These are phyloP conservation scores for Taxawa tesnikishii DNA, from an alignment of 2,329 filamentous ascomycete species.

Conservation along the genomic window DNA sequence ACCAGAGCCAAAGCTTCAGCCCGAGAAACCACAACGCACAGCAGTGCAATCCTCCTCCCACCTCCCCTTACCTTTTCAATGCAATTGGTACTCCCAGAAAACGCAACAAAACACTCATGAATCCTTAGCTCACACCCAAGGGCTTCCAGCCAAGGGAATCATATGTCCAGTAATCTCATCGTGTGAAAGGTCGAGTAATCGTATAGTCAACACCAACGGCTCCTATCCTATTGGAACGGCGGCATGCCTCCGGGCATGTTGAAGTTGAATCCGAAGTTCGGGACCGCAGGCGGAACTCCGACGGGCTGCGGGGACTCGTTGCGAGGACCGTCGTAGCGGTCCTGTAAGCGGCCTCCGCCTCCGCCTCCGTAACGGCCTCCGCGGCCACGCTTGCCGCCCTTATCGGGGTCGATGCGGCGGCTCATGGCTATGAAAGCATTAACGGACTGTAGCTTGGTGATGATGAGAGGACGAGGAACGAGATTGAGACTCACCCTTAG, in stretches of 20 bases:
- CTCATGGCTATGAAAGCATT: constrained; percentile 18
- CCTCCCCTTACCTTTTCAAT: too few relatives aligned
- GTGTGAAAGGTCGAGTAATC: too few relatives aligned
- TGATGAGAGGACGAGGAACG: not conserved
- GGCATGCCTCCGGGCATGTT: constrained; percentile 7
- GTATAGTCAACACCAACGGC: too few relatives aligned
- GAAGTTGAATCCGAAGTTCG: constrained; percentile 25
- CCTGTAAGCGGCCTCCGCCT: constrained; percentile 11
- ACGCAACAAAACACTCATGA: too few relatives aligned
- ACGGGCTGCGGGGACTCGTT: constrained; percentile 15
- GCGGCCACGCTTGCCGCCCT: constrained; percentile 19
- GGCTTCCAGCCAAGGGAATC: too few relatives aligned
- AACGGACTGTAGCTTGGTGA: not conserved
- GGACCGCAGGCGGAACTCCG: constrained; percentile 25
- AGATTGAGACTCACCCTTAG: constrained; percentile 49
- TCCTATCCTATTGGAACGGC: constrained; percentile 5
- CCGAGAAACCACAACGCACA: too few relatives aligned
- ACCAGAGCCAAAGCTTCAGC: too few relatives aligned
- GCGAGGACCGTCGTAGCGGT: constrained; percentile 7
- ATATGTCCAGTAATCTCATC: too few relatives aligned
- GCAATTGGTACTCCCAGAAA: too few relatives aligned
- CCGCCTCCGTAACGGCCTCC: constrained; percentile 16
- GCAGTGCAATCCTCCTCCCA: too few relatives aligned
- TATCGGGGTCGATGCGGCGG: constrained; percentile 21
- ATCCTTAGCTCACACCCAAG: too few relatives aligned